These are phyloP conservation scores for Colletotrichum horii DNA, from an alignment of 2,329 filamentous ascomycete genomes.

Conservation along the genomic window DNA sequence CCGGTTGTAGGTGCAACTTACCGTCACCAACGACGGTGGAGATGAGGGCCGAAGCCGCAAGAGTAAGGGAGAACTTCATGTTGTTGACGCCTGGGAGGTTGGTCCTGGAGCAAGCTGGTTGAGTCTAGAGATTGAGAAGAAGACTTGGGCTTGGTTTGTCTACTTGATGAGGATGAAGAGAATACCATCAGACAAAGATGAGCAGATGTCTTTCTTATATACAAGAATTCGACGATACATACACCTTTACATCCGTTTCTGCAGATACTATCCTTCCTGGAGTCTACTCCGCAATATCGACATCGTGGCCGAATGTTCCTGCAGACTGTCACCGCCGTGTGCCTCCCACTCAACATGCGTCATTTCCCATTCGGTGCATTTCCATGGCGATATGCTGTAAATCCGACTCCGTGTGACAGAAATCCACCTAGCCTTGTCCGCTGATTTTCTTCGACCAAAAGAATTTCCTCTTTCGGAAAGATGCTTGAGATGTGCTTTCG, in stretches of 20 bases:
- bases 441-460: neutral
- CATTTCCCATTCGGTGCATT: neutral
- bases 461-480: neutral
- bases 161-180: slow-evolving; percentile 14
- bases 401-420: neutral
- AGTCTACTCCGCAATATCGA: neutral
- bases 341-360: neutral
- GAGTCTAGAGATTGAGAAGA: neutral
- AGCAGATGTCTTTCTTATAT: neutral
- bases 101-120: neutral
- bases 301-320: neutral
- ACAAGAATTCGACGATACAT: neutral
- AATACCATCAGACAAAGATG: neutral
- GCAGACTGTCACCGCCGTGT: neutral
- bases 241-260: neutral
- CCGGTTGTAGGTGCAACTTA: neutral
- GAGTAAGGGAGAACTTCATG: slow-evolving; percentile 21
- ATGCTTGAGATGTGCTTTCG: neutral
- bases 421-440: neutral
- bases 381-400: neutral
- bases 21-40: slow-evolving; percentile 9
- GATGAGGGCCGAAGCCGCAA: slow-evolving; percentile 18
- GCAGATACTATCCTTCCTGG: neutral
- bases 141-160: slow-evolving; percentile 1
- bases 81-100: neutral